A percentile compares a stretch with the other conserved stretches of the same genome.
Evolutionary conservation across 495 filamentous ascomycete species (phyloP).

Genomic region (Penicillium soppii): DNA sequence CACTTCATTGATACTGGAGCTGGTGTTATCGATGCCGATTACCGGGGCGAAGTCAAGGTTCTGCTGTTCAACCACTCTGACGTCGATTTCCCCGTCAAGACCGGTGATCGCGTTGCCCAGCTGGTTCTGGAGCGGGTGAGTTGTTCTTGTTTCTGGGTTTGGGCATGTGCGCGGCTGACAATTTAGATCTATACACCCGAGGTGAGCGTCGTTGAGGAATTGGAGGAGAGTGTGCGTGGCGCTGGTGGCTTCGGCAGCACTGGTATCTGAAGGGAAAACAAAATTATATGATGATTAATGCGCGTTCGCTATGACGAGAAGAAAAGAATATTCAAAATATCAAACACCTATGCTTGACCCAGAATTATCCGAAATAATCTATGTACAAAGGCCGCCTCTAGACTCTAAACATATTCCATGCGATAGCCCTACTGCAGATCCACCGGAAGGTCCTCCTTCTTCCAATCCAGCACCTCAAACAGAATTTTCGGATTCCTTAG

Average conservation of each 20-base stretch:
- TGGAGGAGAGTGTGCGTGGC: constrained; percentile 88
- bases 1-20: constrained; percentile 93
- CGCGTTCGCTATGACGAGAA: not conserved
- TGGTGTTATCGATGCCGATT: constrained; percentile 96
- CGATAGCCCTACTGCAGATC: constrained; percentile 15
- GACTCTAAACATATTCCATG: not conserved
- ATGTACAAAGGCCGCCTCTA: constrained; percentile 16
- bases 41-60: constrained; percentile 90
- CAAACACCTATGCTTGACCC: not conserved
- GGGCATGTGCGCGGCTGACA: constrained; percentile 1
- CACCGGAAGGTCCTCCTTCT: constrained; percentile 31
- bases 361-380: constrained; percentile 15
- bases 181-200: constrained; percentile 82
- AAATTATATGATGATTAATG: constrained; percentile 13
- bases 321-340: constrained; percentile 9
- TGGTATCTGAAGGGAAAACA: constrained; percentile 40
- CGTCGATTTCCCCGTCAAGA: constrained; percentile 75
- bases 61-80: constrained; percentile 91
- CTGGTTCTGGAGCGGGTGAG: constrained; percentile 79
- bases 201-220: constrained; percentile 77
- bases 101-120: constrained; percentile 89
- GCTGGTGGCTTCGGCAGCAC: constrained; percentile 95
- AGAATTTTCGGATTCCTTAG: constrained; percentile 58
- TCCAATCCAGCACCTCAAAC: constrained; percentile 39
- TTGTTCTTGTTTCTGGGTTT: constrained; percentile 5